Percentiles rank a stretch among this genome's conserved stretches.
Evolutionary conservation across 768 basidiomycete genomes (phyloP).

Genomic region (Leccinum arenicola): DNA sequence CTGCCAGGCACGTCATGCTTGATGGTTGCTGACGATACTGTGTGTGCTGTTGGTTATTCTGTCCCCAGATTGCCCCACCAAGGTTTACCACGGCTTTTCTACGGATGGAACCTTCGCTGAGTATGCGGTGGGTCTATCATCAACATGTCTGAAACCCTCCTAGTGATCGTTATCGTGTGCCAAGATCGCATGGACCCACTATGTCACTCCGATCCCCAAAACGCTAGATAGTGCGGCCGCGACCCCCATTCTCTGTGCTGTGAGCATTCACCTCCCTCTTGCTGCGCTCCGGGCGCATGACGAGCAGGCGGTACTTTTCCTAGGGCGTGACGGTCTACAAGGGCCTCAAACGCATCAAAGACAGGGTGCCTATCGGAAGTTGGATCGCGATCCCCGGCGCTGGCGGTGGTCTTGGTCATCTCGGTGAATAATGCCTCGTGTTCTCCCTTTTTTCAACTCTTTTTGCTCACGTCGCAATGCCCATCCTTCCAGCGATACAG

Average conservation of each 20-base stretch:
- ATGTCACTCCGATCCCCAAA: slow-evolving; percentile 46
- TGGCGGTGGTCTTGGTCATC: slow-evolving; percentile 42
- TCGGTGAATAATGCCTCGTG: slow-evolving; percentile 21
- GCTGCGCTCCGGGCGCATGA: neutral
- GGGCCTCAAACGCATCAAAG: slow-evolving; percentile 37
- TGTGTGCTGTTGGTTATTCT: neutral
- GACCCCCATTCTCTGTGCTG: slow-evolving; percentile 44
- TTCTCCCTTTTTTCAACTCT: neutral
- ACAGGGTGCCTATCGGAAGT: slow-evolving; percentile 33
- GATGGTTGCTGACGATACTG: neutral
- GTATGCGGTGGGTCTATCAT: slow-evolving; percentile 31
- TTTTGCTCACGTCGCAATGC: neutral
- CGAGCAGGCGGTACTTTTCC: neutral
- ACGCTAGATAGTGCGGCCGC: slow-evolving; percentile 39
- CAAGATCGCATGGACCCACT: slow-evolving; percentile 33
- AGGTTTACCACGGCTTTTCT: slow-evolving; percentile 32
- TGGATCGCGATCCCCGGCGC: slow-evolving; percentile 41
- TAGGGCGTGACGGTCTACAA: slow-evolving; percentile 46
- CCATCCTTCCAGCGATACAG: slow-evolving; percentile 36
- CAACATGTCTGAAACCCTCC: neutral
- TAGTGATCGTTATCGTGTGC: neutral
- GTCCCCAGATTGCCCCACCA: slow-evolving; percentile 13
- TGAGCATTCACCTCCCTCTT: slow-evolving; percentile 5
- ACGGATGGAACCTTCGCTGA: slow-evolving; percentile 45
- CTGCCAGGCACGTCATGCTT: neutral